Conservation (phyloP, 2,329 filamentous ascomycete species). For the Ceratocystis lukuohia region DNA sequence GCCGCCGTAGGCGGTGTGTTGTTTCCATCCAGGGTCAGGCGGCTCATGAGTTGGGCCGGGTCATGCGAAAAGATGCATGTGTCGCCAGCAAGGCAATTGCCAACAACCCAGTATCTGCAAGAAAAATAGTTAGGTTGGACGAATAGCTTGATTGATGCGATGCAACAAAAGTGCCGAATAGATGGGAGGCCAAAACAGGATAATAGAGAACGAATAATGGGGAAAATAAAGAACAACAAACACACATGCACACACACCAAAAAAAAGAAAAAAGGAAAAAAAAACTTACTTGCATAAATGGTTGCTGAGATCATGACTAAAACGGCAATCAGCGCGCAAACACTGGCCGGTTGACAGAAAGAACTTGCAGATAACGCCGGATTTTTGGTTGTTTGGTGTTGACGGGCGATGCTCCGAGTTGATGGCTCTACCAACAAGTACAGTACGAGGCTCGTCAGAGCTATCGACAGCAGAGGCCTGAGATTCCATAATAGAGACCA, state of each 20-base stretch:
- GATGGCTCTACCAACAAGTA: slow-evolving; percentile 84
- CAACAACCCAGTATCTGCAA: slow-evolving; percentile 81
- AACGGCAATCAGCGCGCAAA: slow-evolving; percentile 86
- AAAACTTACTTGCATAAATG: slow-evolving; percentile 89
- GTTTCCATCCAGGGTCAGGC: slow-evolving; percentile 58
- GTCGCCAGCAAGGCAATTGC: slow-evolving; percentile 84
- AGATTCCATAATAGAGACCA: slow-evolving; percentile 70
- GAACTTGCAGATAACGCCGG: slow-evolving; percentile 90
- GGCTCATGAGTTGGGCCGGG: slow-evolving; percentile 71
- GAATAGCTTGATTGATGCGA: too few relatives aligned
- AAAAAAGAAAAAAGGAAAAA: slow-evolving; percentile 18
- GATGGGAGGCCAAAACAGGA: slow-evolving; percentile 12
- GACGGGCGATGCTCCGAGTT: slow-evolving; percentile 58
- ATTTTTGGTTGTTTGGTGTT: slow-evolving; percentile 67
- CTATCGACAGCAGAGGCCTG: slow-evolving; percentile 32
- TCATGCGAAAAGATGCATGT: slow-evolving; percentile 97
- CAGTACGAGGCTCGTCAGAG: slow-evolving; percentile 45
- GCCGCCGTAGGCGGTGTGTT: slow-evolving; percentile 41
- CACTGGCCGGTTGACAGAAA: slow-evolving; percentile 93
- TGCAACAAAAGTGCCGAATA: not conserved
- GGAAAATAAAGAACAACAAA: not conserved
- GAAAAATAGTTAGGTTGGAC: slow-evolving; percentile 22
- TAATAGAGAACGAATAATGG: slow-evolving; percentile 12
- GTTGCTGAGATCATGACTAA: slow-evolving; percentile 89
- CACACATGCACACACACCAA: not conserved